A percentile compares a stretch with the other conserved stretches of the same genome.
phyloP scores from a whole-genome alignment of 2,329 filamentous ascomycete genomes.

The Penicillium thymicola region DNA sequence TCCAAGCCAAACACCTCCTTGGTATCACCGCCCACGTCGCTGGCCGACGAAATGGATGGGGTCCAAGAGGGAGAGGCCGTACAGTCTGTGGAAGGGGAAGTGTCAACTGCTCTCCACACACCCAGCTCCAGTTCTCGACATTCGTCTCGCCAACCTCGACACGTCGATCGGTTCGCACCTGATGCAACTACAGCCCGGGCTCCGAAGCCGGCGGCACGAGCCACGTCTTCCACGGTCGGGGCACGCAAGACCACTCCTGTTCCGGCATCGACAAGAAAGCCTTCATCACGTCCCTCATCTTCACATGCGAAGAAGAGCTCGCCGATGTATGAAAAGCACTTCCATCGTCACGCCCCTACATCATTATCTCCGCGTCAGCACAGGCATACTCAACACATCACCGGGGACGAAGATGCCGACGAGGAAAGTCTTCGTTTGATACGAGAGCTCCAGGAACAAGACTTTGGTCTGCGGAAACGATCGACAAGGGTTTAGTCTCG shows the following conservation, averaged over 20 bases:
- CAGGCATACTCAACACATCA: slow-evolving; percentile 27
- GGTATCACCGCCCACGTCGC: slow-evolving; percentile 46
- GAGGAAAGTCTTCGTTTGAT: slow-evolving; percentile 45
- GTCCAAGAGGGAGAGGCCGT: slow-evolving; percentile 30
- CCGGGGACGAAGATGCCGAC: slow-evolving; percentile 35
- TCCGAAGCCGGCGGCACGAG: slow-evolving; percentile 23
- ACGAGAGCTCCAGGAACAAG: slow-evolving; percentile 45
- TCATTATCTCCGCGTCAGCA: slow-evolving; percentile 30
- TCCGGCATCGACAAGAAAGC: slow-evolving; percentile 30
- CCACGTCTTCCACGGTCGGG: slow-evolving; percentile 17
- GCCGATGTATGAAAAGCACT: slow-evolving; percentile 40
- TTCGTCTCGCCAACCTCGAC: slow-evolving; percentile 45
- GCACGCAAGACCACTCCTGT: slow-evolving; percentile 29
- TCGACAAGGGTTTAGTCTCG: slow-evolving; percentile 15
- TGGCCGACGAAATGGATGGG: slow-evolving; percentile 42
- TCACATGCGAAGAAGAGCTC: slow-evolving; percentile 40
- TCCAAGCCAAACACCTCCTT: slow-evolving; percentile 38
- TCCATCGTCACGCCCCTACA: slow-evolving; percentile 22
- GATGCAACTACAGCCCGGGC: slow-evolving; percentile 29
- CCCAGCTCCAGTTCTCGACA: slow-evolving; percentile 43
- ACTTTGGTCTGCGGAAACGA: slow-evolving; percentile 44
- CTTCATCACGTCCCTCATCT: slow-evolving; percentile 37
- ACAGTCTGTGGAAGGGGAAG: slow-evolving; percentile 31
- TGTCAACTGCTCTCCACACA: slow-evolving; percentile 31
- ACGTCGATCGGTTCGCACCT: slow-evolving; percentile 39